Evolutionary conservation across 2,329 filamentous ascomycete species (phyloP).

Genomic region (Metarhizium rileyi): DNA sequence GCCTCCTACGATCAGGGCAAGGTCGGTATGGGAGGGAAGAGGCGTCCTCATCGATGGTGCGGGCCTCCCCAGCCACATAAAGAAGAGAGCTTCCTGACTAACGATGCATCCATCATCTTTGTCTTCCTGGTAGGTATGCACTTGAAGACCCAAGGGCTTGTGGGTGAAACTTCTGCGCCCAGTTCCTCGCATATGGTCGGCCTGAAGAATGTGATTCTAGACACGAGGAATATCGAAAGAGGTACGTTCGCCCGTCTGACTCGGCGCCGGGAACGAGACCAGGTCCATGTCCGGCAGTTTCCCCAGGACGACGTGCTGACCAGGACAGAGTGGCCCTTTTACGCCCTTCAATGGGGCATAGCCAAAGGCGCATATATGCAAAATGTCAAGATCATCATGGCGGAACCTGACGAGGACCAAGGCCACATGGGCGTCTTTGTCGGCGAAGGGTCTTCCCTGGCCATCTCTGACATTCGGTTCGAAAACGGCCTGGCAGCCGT

Average conservation of each 20-base stretch:
- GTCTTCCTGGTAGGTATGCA: too few species aligned
- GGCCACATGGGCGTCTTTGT: slow-evolving; percentile 33
- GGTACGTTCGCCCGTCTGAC: slow-evolving; percentile 10
- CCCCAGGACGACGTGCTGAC: too few species aligned
- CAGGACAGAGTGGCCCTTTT: too few species aligned
- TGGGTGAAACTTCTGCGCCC: too few species aligned
- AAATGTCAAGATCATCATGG: slow-evolving; percentile 33
- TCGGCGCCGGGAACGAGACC: too few species aligned
- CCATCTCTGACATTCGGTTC: slow-evolving; percentile 30
- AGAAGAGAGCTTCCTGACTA: not conserved
- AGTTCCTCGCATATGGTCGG: slow-evolving; percentile 32
- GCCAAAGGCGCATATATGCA: slow-evolving; percentile 32
- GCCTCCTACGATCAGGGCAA: slow-evolving; percentile 32
- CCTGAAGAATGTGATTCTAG: slow-evolving; percentile 33
- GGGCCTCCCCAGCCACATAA: not conserved
- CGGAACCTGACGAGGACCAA: slow-evolving; percentile 21
- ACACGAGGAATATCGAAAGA: slow-evolving; percentile 28
- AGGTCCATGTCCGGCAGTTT: too few species aligned
- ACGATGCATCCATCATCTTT: not conserved
- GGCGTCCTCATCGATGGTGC: slow-evolving; percentile 26
- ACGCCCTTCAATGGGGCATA: slow-evolving; percentile 31
- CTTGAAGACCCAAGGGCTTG: too few species aligned
- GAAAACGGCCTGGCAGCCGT: slow-evolving; percentile 33
- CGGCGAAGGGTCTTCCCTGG: slow-evolving; percentile 30
- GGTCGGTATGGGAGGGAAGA: slow-evolving; percentile 22